Percentiles rank a stretch among this genome's conserved stretches.
phyloP scores from a whole-genome alignment of 139 green algal species.

The Trebouxia sp. region DNA sequence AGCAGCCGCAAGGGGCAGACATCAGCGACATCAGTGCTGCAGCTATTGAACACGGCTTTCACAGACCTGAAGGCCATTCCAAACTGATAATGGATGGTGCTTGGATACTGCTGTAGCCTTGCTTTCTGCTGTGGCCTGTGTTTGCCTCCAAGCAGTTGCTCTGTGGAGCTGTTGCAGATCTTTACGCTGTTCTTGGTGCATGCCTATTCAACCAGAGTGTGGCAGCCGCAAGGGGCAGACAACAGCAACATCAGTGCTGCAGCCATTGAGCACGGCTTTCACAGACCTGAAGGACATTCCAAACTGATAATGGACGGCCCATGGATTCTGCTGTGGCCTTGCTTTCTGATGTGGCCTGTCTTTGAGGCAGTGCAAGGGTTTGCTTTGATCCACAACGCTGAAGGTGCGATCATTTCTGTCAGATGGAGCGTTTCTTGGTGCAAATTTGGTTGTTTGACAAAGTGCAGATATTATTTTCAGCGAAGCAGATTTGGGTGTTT shows the following conservation, averaged over 20 bases:
- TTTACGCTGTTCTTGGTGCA: slow-evolving; percentile 6
- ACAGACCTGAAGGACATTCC: background rate
- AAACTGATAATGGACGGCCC: background rate
- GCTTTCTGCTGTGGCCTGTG: background rate
- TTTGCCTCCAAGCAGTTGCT: background rate
- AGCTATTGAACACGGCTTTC: no score
- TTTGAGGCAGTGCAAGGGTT: background rate
- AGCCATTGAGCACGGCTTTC: background rate
- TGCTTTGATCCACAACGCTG: background rate
- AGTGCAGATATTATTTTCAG: no score
- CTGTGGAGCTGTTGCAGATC: slow-evolving; percentile 7
- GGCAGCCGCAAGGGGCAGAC: background rate
- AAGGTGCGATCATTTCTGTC: no score
- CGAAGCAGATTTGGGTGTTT: no score
- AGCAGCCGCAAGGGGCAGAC: no score
- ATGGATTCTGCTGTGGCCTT: background rate
- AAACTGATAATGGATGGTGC: no score
- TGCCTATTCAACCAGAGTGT: background rate
- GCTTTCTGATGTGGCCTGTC: background rate
- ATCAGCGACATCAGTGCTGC: no score
- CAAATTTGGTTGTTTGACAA: background rate
- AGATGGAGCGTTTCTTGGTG: no score
- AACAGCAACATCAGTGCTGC: slow-evolving; percentile 2
- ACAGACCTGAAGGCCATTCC: no score
- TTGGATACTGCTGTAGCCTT: background rate